Conservation (phyloP, 768 basidiomycete genomes). For the Naganishia friedmannii region DNA sequence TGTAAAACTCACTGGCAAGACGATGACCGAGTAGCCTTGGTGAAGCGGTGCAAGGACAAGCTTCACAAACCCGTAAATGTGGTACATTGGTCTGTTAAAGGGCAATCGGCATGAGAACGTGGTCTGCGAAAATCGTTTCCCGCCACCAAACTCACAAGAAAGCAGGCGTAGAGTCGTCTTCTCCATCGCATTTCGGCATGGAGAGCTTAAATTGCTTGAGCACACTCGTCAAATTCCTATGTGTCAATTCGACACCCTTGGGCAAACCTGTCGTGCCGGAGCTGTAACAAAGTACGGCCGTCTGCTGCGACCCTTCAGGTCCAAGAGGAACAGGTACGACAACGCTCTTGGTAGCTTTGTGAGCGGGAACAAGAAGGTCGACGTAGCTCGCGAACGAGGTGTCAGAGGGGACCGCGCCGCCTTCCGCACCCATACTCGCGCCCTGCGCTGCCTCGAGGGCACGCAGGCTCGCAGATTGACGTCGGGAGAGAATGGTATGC, state of each 20-base stretch:
- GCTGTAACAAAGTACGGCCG: constrained; percentile 22
- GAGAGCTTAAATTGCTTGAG: constrained; percentile 57
- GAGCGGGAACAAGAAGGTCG: constrained; percentile 7
- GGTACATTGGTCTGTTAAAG: not conserved
- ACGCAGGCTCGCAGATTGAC: constrained; percentile 1
- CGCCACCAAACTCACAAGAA: constrained; percentile 59
- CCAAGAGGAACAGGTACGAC: constrained; percentile 10
- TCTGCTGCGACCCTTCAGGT: constrained; percentile 15
- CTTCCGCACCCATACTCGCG: constrained; percentile 2
- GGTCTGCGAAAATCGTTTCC: not conserved
- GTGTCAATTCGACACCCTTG: constrained; percentile 53
- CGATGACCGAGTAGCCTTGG: constrained; percentile 38
- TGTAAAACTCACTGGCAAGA: constrained; percentile 64
- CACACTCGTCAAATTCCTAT: constrained; percentile 64
- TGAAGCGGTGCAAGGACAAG: constrained; percentile 15
- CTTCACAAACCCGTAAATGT: constrained; percentile 30
- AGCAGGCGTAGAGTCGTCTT: constrained; percentile 61
- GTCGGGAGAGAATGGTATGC: constrained; percentile 10
- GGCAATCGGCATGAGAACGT: too few species aligned
- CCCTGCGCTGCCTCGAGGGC: constrained; percentile 9
- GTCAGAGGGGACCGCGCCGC: not conserved
- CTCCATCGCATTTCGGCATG: constrained; percentile 55
- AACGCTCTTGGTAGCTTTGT: not conserved
- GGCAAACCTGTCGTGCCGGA: constrained; percentile 41
- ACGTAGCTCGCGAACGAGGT: constrained; percentile 17